Conservation (phyloP, 768 basidiomycete genomes). For the Boletellus sp. region DNA sequence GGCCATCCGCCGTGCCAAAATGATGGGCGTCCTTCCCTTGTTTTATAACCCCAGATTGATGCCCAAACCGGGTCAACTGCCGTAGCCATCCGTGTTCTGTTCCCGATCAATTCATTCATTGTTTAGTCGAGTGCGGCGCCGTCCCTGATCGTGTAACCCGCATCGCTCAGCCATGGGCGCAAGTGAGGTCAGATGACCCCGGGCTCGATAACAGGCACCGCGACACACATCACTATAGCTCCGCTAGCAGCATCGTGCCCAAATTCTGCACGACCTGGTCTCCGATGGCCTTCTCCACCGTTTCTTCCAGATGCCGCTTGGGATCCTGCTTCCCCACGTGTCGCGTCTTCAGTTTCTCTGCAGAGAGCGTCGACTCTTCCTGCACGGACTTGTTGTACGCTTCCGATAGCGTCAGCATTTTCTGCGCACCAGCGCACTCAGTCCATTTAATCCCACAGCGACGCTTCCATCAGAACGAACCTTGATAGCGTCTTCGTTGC, state of each 20-base stretch:
- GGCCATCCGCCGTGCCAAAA: slow-evolving; percentile 83
- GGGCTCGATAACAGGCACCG: too few relatives aligned
- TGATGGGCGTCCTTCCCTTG: slow-evolving; percentile 82
- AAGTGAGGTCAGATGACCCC: neutral
- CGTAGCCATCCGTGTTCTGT: slow-evolving; percentile 1
- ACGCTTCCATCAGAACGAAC: slow-evolving; percentile 42
- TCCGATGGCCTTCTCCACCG: slow-evolving; percentile 97
- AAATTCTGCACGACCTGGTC: slow-evolving; percentile 95
- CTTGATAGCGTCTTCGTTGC: slow-evolving; percentile 93
- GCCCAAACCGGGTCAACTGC: slow-evolving; percentile 17
- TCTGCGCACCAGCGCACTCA: slow-evolving; percentile 11
- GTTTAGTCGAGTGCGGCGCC: too few relatives aligned
- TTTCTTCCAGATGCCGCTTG: slow-evolving; percentile 95
- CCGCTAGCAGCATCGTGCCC: slow-evolving; percentile 91
- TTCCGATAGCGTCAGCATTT: slow-evolving; percentile 90
- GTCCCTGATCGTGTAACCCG: neutral
- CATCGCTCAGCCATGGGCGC: neutral
- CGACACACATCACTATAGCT: slow-evolving; percentile 50
- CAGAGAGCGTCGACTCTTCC: slow-evolving; percentile 92
- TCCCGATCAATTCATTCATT: too few relatives aligned
- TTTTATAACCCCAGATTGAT: slow-evolving; percentile 31
- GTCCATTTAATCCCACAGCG: slow-evolving; percentile 17
- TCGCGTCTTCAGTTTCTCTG: slow-evolving; percentile 93
- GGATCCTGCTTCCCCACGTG: slow-evolving; percentile 98
- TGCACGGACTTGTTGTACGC: slow-evolving; percentile 98